Conservation (phyloP, 129 eudicot genomes). For the Mikania micrantha region DNA sequence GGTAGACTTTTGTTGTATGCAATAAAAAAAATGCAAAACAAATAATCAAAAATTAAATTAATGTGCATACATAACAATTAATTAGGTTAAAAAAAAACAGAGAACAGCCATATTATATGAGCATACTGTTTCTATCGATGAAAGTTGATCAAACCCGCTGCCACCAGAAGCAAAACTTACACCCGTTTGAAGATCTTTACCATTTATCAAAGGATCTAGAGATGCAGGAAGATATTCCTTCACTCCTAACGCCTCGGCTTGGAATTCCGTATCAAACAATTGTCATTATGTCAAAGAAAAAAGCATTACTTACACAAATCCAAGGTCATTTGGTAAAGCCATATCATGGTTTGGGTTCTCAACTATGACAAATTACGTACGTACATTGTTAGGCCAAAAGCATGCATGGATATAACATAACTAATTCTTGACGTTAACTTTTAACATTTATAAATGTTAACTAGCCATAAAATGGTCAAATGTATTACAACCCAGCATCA, state of each 20-base stretch:
- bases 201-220: constrained; percentile 34
- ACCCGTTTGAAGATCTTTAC: constrained; percentile 53
- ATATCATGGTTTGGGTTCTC: too few relatives aligned
- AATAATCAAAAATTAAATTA: background rate
- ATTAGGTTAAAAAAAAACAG: background rate
- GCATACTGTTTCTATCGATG: constrained; percentile 37
- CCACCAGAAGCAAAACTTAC: constrained; percentile 89
- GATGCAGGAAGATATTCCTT: constrained; percentile 60
- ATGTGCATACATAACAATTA: background rate
- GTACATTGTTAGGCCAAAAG: too few relatives aligned
- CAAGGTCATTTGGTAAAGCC: too few relatives aligned
- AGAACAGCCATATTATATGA: background rate
- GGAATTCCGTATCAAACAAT: background rate
- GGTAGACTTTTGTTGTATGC: constrained; percentile 30
- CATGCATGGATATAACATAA: too few relatives aligned
- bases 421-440: too few relatives aligned
- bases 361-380: too few relatives aligned
- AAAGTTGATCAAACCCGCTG: constrained; percentile 52
- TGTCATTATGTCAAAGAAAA: background rate
- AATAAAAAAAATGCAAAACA: background rate
- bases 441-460: too few relatives aligned
- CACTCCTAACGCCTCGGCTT: constrained; percentile 53
- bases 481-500: too few relatives aligned
- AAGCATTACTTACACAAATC: too few relatives aligned
- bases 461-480: too few relatives aligned